Evolutionary conservation across 305 asterid genomes (phyloP), one percentile per base, ranked within the genome.

Genomic region (Fraxinus albicans): DNA sequence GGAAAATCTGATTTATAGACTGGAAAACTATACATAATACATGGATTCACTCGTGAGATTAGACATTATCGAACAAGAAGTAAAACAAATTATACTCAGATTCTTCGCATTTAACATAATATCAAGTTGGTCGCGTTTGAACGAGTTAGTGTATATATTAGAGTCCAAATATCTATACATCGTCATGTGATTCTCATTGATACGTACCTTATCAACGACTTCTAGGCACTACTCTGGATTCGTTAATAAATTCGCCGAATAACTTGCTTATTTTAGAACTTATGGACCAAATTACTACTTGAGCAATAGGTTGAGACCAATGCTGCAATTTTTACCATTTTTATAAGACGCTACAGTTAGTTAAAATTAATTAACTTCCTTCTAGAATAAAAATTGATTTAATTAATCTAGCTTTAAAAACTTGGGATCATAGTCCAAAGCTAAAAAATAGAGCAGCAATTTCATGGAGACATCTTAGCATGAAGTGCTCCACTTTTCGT

Each of bases 401-500:
- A 44, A 36, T 73, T 44, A 5, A 33, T 72, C 2, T 40, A 60
- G 55, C 21, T 17, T 3, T 6, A 10, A 2, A 76, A 72, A 83
- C 38, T 73, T 65, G 35, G 33, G 75, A 63, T 36, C 34, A 80
- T 42, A 82, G 82, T 60, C 75, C 83, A 82, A 23, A 6, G 23
- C 13, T 44, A 40, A 29, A 47, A 78, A 83, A 81, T 65, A 65
- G 69, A 38, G 83, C 82, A 72, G 80, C 84, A 77, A 85, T 87
- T 84, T 84, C 86, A 79, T 80, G 88, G 88, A 77, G 88, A 92
- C 97, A 91, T 80, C 83, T 40, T 77, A 84, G 83, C 98, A 83
- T 79, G 78, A 89, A 89, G 77, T 82, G 88, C 98, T 93, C 95
- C 96, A 86, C 86, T 69, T 25, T 87, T 89, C 78, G 77, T 87